Conservation (phyloP, 2,329 filamentous ascomycete genomes). For the Aspergillus neotritici region DNA sequence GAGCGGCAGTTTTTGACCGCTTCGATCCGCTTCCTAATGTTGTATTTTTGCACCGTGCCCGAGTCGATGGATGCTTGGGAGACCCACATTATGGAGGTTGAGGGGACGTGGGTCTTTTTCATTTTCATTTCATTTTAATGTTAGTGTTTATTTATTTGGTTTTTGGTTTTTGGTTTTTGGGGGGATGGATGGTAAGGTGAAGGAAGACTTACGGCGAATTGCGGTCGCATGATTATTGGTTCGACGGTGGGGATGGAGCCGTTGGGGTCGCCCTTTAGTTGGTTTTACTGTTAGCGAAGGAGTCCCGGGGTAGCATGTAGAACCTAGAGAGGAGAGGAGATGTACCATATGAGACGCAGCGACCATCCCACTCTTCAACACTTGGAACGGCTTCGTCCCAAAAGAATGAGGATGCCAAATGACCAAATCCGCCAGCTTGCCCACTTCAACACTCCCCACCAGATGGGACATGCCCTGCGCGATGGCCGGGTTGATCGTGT, state of each 20-base stretch:
- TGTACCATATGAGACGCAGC: conserved; percentile 75
- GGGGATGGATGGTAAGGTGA: background rate
- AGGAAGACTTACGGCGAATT: conserved; percentile 59
- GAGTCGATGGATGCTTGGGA: conserved; percentile 63
- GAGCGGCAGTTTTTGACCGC: conserved; percentile 69
- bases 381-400: conserved; percentile 73
- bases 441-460: conserved; percentile 79
- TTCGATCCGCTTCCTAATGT: conserved; percentile 72
- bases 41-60: conserved; percentile 65
- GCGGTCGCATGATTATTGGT: conserved; percentile 74
- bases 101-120: conserved; percentile 56
- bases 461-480: conserved; percentile 85
- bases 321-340: background rate
- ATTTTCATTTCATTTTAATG: too few species aligned
- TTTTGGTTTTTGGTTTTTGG: background rate
- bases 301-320: background rate
- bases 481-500: conserved; percentile 89
- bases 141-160: background rate
- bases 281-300: background rate
- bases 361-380: conserved; percentile 86
- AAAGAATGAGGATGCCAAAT: conserved; percentile 83
- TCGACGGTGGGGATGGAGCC: conserved; percentile 83
- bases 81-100: conserved; percentile 75
- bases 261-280: conserved; percentile 65
- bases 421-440: conserved; percentile 84